phyloP scores from a whole-genome alignment of 768 basidiomycete species.

The Coprinellus aureogranulatus region DNA sequence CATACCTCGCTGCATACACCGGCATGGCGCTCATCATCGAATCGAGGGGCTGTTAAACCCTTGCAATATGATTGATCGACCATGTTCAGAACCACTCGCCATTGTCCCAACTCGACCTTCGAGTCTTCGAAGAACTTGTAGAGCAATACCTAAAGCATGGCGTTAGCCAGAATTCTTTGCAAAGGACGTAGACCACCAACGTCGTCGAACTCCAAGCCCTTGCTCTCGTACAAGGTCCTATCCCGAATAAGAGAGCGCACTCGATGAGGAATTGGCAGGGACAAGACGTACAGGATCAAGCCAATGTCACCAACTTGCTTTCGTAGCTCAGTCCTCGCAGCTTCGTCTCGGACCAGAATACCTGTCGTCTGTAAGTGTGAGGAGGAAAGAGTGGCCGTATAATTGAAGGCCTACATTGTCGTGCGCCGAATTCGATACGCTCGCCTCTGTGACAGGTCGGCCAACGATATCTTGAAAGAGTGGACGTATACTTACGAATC shows the following conservation, averaged over 20 bases:
- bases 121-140: slow-evolving; percentile 79
- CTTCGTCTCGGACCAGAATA: slow-evolving; percentile 65
- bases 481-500: slow-evolving; percentile 23
- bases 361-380: slow-evolving; percentile 41
- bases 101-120: slow-evolving; percentile 44
- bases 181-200: slow-evolving; percentile 27
- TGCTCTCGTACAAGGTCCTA: slow-evolving; percentile 61
- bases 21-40: slow-evolving; percentile 49
- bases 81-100: slow-evolving; percentile 56
- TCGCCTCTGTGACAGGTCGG: slow-evolving; percentile 41
- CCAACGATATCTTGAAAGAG: no score
- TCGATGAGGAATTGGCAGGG: neutral
- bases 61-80: slow-evolving; percentile 18
- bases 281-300: slow-evolving; percentile 49
- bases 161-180: neutral
- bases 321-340: slow-evolving; percentile 45
- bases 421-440: slow-evolving; percentile 57
- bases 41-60: slow-evolving; percentile 37
- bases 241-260: neutral
- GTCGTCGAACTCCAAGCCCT: slow-evolving; percentile 67
- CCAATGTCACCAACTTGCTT: slow-evolving; percentile 58
- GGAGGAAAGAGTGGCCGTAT: neutral
- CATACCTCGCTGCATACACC: slow-evolving; percentile 58
- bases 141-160: slow-evolving; percentile 54
- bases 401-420: slow-evolving; percentile 51